phyloP scores from a whole-genome alignment of 495 filamentous ascomycete species.

The Xylaria venustula region DNA sequence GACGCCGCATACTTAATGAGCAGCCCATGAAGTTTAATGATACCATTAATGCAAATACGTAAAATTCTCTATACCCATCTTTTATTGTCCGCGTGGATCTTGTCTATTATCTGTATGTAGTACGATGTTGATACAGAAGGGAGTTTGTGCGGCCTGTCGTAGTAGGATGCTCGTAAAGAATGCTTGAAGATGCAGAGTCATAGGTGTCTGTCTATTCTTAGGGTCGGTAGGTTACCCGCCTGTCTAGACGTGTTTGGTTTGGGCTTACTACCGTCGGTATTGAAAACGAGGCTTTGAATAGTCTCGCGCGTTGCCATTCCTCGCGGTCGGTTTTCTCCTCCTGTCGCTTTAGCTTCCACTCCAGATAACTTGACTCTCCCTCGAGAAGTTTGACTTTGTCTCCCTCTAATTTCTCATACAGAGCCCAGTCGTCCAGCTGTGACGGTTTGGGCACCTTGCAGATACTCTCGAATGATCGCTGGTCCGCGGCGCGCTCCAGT shows the following conservation, averaged over 20 bases:
- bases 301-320: constrained; percentile 23
- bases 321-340: constrained; percentile 26
- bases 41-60: constrained; percentile 8
- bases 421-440: constrained; percentile 47
- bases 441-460: constrained; percentile 40
- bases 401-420: constrained; percentile 39
- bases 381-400: constrained; percentile 28
- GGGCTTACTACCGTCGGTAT: neutral
- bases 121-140: neutral
- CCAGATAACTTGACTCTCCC: constrained; percentile 26
- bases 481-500: constrained; percentile 32
- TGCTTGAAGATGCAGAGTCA: neutral
- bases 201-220: neutral
- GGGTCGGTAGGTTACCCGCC: neutral
- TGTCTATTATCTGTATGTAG: neutral
- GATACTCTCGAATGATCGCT: constrained; percentile 30
- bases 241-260: neutral
- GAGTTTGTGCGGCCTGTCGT: neutral
- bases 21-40: constrained; percentile 22
- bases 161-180: neutral
- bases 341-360: constrained; percentile 27
- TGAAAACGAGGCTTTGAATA: constrained; percentile 25
- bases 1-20: constrained; percentile 26
- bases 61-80: neutral
- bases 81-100: neutral